Base-by-base conservation (phyloP, 2,329 filamentous ascomycete genomes). In the Phyllosticta paracitricarpa region DNA sequence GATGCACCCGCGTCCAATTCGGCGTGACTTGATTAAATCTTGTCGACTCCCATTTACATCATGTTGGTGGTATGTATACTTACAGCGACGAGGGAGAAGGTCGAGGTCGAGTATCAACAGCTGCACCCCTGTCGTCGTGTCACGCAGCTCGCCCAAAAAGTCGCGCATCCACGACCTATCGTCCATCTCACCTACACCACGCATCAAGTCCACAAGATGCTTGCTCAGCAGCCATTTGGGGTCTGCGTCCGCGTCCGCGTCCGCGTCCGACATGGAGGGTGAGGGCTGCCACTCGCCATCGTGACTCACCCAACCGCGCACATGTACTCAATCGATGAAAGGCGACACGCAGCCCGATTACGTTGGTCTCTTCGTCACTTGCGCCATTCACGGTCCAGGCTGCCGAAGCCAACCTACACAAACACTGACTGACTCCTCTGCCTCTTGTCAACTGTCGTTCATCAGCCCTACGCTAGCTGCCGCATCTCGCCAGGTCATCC, bases 141-240 rank as follows among this genome's bases (percentile, higher is more conserved):
- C 25, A 61, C 40, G 25, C 35, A 60, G 30, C 58, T 40, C 35
- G 35, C 53, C 24, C 26, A 40, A 53, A 53, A 60, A 56, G 54
- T 56, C 58, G 54, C 58, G 58, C 58, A 61, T 56, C 51, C 57
- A 53, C 26, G 28, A 25, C 40, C 35, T 14, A 51, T 53, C 14
- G 28, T 17, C 51, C 57, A 48, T 59, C 33, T 24, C 40, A 22
- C 24, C 26, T 26, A 56, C 33, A 33, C 26, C 56, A 24, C 6
- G 24, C 56, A 26, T 19, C 54, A 7, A 30, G 19, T 28, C 28
- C 33, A 33, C 28, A 28, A 10, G 22, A 40, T 9, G 33, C 33
- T 17, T 59, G 55, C 52, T 24, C 58, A 26, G 53, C 53, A 14
- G 24, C 56, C 24, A 8, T 25, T 40, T 40, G 33, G 33, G 33